Evolutionary conservation across 2,329 filamentous ascomycete genomes (phyloP).

Genomic region (Fusarium sp.): DNA sequence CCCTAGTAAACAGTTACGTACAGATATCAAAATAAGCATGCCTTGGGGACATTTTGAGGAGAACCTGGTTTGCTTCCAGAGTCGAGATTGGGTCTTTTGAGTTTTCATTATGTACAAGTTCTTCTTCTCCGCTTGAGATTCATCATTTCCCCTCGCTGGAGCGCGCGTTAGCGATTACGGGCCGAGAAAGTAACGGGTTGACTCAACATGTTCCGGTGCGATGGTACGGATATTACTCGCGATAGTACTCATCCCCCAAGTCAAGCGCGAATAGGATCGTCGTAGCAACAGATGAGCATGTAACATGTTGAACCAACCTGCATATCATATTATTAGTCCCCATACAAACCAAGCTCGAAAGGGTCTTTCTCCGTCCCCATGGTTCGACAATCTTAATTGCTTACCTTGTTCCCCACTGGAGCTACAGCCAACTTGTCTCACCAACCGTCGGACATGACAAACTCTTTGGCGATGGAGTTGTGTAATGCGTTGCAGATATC

Average conservation of each 20-base stretch:
- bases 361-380: constrained; percentile 25
- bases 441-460: constrained; percentile 13
- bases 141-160: background rate
- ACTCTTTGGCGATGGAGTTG: constrained; percentile 29
- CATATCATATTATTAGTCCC: constrained; percentile 4
- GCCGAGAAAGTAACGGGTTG: constrained; percentile 3
- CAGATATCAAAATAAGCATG: constrained; percentile 34
- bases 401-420: background rate
- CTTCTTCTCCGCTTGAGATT: constrained; percentile 21
- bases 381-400: constrained; percentile 40
- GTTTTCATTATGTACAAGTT: constrained; percentile 31
- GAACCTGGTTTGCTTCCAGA: constrained; percentile 23
- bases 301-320: background rate
- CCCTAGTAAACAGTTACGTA: constrained; percentile 20
- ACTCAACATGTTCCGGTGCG: background rate
- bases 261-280: background rate
- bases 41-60: constrained; percentile 23
- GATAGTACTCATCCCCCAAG: background rate
- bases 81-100: background rate
- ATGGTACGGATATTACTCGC: background rate
- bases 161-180: constrained; percentile 7
- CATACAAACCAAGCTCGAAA: background rate
- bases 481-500: constrained; percentile 21
- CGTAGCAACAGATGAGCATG: background rate
- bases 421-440: constrained; percentile 7